These are phyloP conservation scores for Neurospora cerealis DNA, from an alignment of 495 filamentous ascomycete species.

Conservation along the genomic window DNA sequence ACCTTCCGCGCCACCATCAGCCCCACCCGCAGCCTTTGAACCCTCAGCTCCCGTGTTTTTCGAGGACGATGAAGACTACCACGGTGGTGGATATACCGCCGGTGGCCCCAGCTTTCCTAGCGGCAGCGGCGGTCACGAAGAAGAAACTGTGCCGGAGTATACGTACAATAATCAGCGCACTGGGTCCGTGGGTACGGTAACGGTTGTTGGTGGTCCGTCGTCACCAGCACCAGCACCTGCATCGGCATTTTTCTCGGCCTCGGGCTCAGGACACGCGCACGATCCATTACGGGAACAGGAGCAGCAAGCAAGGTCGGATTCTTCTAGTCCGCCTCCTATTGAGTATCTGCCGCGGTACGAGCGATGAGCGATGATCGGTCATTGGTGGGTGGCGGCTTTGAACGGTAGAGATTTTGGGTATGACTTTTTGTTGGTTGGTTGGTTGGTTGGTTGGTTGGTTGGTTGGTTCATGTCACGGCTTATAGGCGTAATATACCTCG, in stretches of 20 bases:
- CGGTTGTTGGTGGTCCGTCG: neutral
- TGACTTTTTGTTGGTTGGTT: neutral
- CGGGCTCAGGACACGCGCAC: neutral
- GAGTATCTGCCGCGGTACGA: neutral
- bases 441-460: neutral
- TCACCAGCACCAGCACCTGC: neutral
- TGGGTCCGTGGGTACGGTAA: neutral
- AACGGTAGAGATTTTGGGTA: neutral
- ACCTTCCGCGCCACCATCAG: conserved; percentile 7
- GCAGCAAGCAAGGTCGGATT: neutral
- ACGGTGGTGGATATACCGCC: neutral
- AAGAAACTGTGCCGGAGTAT: neutral
- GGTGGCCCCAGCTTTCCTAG: neutral
- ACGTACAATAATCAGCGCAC: neutral
- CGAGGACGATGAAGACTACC: conserved; percentile 49
- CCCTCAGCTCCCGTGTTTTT: conserved; percentile 59
- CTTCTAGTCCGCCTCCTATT: neutral
- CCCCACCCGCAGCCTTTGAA: conserved; percentile 15
- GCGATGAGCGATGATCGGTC: neutral
- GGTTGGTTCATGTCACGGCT: neutral
- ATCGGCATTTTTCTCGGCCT: neutral
- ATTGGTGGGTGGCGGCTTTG: neutral
- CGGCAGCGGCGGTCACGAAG: neutral
- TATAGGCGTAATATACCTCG: neutral
- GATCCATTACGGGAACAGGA: neutral